Base-by-base conservation (phyloP, 345 rosid species). In the Conringia planisiliqua region DNA sequence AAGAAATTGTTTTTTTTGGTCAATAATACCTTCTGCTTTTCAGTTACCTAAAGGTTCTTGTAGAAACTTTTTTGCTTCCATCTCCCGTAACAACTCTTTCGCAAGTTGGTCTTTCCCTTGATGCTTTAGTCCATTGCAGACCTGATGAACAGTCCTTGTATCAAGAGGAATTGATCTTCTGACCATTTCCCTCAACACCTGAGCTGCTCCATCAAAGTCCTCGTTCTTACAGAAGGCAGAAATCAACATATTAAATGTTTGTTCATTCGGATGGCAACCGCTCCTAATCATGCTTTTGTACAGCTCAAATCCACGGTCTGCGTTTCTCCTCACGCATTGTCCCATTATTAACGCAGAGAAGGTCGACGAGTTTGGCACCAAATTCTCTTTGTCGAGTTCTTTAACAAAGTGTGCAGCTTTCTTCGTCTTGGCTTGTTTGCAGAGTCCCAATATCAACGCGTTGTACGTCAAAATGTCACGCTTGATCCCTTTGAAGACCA, bases 341-440 rank as follows among this genome's bases (percentile, higher is more conserved):
- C 96, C 98, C 52, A 50, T 52, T n/a, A 89, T 91, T 35, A 93
- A 88, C 11, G 92, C 91, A 30, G 90, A 83, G 74, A 84, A 91
- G 52, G 96, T 93, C 4, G 96, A 89, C 14, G 89, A 82, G 76
- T 91, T 91, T 22, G 90, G 96, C 36, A 79, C 86, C 74, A 93
- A 81, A 43, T 81, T 76, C 84, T 85, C 79, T 72, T 85, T 88
- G 63, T 87, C 92, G 20, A 93, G 90, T 67, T 87, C 89, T 80
- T 85, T 87, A 58, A 91, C 88, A 71, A 91, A 72, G 73, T 76
- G 82, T 10, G 97, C 97, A 70, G 97, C 94, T 73, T 87, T 91
- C 88, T 86, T 93, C 18, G 97, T 93, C 94, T 89, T 91, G 2
- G 94, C 98, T 62, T 83, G 92, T 62, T 84, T 89, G 84, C 97